phyloP scores from a whole-genome alignment of 177 flowering plant genomes.

The Tripterygium wilfordii region DNA sequence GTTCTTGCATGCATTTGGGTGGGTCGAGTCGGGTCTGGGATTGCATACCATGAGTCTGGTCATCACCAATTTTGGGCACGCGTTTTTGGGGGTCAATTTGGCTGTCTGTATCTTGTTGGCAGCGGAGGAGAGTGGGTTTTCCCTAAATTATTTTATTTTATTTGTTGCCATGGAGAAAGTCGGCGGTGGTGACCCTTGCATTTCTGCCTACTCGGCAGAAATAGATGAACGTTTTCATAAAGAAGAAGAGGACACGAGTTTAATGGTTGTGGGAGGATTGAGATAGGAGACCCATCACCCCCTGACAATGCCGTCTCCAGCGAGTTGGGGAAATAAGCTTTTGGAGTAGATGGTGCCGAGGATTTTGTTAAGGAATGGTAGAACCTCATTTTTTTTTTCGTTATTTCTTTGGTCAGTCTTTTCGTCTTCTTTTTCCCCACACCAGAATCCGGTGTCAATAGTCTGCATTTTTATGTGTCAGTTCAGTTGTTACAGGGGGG shows the following conservation, averaged over 20 bases:
- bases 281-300: neutral
- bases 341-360: constrained; percentile 3
- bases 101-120: constrained; percentile 7
- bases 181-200: constrained; percentile 7
- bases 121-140: constrained; percentile 4
- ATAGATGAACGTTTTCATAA: neutral
- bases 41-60: constrained; percentile 40
- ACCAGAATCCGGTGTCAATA: constrained; percentile 11
- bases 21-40: constrained; percentile 40
- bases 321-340: constrained; percentile 1
- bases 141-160: neutral
- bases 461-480: constrained; percentile 10
- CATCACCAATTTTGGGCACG: constrained; percentile 22
- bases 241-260: neutral
- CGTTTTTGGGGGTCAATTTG: constrained; percentile 5
- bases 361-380: neutral
- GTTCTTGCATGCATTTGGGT: constrained; percentile 55
- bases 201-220: constrained; percentile 18
- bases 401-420: no score
- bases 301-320: neutral
- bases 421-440: neutral
- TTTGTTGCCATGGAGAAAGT: constrained; percentile 10
- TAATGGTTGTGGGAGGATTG: constrained; percentile 3
- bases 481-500: constrained; percentile 8
- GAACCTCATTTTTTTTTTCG: neutral